Evolutionary conservation across 441 rosid species (phyloP).

Genomic region (Arabidopsis hybrid): DNA sequence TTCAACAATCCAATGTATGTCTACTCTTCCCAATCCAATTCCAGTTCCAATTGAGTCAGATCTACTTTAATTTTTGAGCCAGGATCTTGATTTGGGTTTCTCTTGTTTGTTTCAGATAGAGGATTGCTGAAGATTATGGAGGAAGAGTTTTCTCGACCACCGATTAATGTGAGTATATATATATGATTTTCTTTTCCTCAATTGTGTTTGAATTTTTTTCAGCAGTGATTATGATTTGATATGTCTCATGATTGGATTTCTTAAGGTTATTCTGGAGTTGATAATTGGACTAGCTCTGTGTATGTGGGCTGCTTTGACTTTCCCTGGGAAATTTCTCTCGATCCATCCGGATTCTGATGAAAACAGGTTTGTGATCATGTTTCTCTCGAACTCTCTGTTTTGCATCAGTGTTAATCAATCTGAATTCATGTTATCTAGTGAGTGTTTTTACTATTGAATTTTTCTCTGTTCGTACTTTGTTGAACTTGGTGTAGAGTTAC

Average conservation of each 20-base stretch:
- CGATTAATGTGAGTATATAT: slow-evolving; percentile 62
- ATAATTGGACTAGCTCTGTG: slow-evolving; percentile 73
- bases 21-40: slow-evolving; percentile 5
- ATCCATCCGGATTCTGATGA: slow-evolving; percentile 93
- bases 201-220: neutral
- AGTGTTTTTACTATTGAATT: neutral
- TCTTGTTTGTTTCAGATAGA: slow-evolving; percentile 57
- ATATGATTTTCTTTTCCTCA: slow-evolving; percentile 4
- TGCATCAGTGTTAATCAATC: neutral
- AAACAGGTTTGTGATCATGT: slow-evolving; percentile 64
- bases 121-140: slow-evolving; percentile 93
- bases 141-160: slow-evolving; percentile 94
- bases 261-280: slow-evolving; percentile 85
- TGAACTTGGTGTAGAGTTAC: neutral
- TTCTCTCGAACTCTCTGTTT: neutral
- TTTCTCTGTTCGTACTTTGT: neutral
- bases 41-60: neutral
- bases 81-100: slow-evolving; percentile 18
- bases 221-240: slow-evolving; percentile 4
- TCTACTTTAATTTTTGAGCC: slow-evolving; percentile 15
- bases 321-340: slow-evolving; percentile 85
- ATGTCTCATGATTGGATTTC: neutral
- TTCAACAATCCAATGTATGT: slow-evolving; percentile 85
- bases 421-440: slow-evolving; percentile 1
- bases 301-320: slow-evolving; percentile 92